Percentiles rank a stretch among this genome's conserved stretches.
Conservation (phyloP, 2,329 filamentous ascomycete genomes). For the Nectriaceae sp. region DNA sequence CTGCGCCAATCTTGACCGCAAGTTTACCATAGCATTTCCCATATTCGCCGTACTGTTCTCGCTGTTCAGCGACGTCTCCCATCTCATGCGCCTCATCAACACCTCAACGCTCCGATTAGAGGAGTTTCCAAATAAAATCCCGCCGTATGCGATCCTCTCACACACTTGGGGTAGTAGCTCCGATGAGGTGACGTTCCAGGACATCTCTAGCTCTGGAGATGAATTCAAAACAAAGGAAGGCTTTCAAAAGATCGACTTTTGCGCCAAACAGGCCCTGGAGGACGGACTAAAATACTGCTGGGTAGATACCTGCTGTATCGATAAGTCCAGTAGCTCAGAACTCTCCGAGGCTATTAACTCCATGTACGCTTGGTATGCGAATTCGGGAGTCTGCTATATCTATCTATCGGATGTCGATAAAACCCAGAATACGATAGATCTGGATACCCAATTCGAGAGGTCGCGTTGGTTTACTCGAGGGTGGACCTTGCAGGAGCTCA, state of each 20-base stretch:
- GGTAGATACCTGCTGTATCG: conserved; percentile 26
- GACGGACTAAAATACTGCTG: conserved; percentile 11
- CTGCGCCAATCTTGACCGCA: too few species aligned
- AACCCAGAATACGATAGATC: neutral
- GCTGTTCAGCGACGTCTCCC: too few species aligned
- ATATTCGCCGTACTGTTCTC: too few species aligned
- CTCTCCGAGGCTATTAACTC: conserved; percentile 19
- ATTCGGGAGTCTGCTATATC: conserved; percentile 11
- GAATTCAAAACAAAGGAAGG: conserved; percentile 5
- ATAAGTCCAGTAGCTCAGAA: conserved; percentile 20
- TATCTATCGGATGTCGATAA: conserved; percentile 13
- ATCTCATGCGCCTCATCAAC: conserved; percentile 22
- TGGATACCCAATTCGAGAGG: neutral
- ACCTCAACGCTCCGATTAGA: neutral
- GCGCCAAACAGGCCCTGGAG: conserved; percentile 1
- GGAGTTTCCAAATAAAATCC: neutral
- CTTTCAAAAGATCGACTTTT: conserved; percentile 14
- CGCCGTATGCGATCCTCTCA: conserved; percentile 10
- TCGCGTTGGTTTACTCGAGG: neutral
- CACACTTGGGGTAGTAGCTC: conserved; percentile 5
- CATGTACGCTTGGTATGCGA: conserved; percentile 23
- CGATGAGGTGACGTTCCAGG: conserved; percentile 11
- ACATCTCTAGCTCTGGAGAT: neutral
- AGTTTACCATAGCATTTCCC: too few species aligned
- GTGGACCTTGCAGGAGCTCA: neutral